phyloP scores from a whole-genome alignment of 768 basidiomycete species.

The Tylopilus cervinicoccineus region DNA sequence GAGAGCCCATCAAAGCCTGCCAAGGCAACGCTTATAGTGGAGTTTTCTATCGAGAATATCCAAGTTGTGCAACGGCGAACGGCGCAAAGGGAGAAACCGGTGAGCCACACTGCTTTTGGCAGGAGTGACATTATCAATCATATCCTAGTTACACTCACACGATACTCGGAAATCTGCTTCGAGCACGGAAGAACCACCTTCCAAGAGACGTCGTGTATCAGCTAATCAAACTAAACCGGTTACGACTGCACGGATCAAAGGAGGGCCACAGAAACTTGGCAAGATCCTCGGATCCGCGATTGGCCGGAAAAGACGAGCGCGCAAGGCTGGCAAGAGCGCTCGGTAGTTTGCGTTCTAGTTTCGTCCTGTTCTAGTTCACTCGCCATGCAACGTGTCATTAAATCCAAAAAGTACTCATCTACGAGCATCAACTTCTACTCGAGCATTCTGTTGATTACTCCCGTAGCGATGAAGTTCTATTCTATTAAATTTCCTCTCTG shows the following conservation, averaged over 20 bases:
- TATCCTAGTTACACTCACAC: slow-evolving; percentile 8
- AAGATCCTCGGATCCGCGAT: slow-evolving; percentile 65
- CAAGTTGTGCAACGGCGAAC: slow-evolving; percentile 81
- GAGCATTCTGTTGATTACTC: background rate
- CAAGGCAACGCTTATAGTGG: slow-evolving; percentile 68
- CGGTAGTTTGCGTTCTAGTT: slow-evolving; percentile 6
- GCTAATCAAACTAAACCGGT: slow-evolving; percentile 22
- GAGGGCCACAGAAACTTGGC: slow-evolving; percentile 26
- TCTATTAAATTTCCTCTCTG: too few relatives aligned
- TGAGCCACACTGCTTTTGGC: background rate
- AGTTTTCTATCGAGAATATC: slow-evolving; percentile 94
- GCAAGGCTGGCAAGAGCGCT: slow-evolving; percentile 37
- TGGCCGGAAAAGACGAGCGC: slow-evolving; percentile 74
- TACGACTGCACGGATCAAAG: slow-evolving; percentile 19
- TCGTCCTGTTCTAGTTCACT: background rate
- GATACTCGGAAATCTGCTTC: background rate
- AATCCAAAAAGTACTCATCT: background rate
- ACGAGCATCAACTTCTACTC: background rate
- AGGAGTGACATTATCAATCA: background rate
- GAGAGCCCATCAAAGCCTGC: slow-evolving; percentile 35
- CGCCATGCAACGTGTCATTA: background rate
- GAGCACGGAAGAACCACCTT: slow-evolving; percentile 30
- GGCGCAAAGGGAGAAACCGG: slow-evolving; percentile 41
- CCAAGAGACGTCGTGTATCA: slow-evolving; percentile 39
- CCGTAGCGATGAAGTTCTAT: too few relatives aligned